Evolutionary conservation across 1,284 basidiomycete genomes (phyloP).

Genomic region (Pholiota adiposa): DNA sequence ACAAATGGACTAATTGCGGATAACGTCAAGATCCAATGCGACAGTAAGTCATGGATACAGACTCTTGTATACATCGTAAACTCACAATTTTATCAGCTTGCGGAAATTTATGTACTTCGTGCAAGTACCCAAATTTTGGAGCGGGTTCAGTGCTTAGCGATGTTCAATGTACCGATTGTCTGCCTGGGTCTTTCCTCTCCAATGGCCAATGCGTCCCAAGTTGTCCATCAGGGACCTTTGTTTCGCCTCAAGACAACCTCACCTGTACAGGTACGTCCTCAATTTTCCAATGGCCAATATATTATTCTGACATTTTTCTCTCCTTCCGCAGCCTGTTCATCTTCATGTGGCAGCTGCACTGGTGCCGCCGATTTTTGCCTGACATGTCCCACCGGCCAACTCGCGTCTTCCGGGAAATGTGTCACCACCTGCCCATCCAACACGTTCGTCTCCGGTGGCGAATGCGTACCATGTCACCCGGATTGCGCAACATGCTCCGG

Average conservation of each 20-base stretch:
- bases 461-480: constrained; percentile 76
- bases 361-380: constrained; percentile 72
- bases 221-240: constrained; percentile 75
- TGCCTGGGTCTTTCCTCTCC: constrained; percentile 75
- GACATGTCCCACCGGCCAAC: constrained; percentile 64
- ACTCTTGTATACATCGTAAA: not conserved
- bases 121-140: constrained; percentile 72
- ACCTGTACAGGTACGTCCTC: constrained; percentile 63
- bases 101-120: constrained; percentile 78
- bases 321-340: constrained; percentile 62
- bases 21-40: constrained; percentile 79
- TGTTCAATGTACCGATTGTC: constrained; percentile 74
- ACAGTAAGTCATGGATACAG: constrained; percentile 56
- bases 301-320: constrained; percentile 14
- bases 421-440: constrained; percentile 73
- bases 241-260: constrained; percentile 69
- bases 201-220: constrained; percentile 66
- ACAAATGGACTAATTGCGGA: constrained; percentile 72
- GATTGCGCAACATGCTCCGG: constrained; percentile 82
- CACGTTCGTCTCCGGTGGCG: constrained; percentile 64
- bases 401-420: constrained; percentile 74
- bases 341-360: constrained; percentile 71
- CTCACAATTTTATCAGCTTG: constrained; percentile 52
- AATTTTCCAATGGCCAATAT: not conserved
- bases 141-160: constrained; percentile 67